Evolutionary conservation across 2,329 filamentous ascomycete species (phyloP).

Genomic region (Fusarium algeriense): DNA sequence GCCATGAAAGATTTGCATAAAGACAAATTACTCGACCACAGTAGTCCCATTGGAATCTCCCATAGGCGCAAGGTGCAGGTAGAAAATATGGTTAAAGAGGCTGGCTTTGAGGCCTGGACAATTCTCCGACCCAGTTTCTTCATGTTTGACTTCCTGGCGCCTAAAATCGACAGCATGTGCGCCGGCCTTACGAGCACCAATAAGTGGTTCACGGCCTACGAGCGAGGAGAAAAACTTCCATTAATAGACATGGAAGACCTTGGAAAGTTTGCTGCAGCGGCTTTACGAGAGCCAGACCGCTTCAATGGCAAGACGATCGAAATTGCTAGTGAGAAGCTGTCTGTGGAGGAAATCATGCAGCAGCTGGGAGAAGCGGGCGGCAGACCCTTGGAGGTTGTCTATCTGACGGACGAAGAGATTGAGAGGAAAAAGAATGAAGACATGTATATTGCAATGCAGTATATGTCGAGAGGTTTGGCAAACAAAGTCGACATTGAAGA

Average conservation of each 20-base stretch:
- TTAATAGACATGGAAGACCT: slow-evolving; percentile 14
- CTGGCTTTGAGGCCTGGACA: slow-evolving; percentile 8
- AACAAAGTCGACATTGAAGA: neutral
- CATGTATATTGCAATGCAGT: slow-evolving; percentile 2
- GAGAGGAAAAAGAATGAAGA: neutral
- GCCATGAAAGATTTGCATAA: slow-evolving; percentile 15
- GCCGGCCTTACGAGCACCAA: neutral
- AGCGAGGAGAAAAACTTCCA: neutral
- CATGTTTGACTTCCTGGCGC: slow-evolving; percentile 17
- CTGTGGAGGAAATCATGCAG: neutral
- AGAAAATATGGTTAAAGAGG: neutral
- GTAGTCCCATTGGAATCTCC: neutral
- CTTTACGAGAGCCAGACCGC: slow-evolving; percentile 1
- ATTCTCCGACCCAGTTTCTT: slow-evolving; percentile 15
- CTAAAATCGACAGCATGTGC: slow-evolving; percentile 13
- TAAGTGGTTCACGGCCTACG: neutral
- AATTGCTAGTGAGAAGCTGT: slow-evolving; percentile 8
- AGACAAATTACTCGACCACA: neutral
- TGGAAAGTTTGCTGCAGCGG: slow-evolving; percentile 6
- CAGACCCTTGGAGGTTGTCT: neutral
- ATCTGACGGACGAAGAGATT: neutral
- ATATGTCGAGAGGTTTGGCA: neutral
- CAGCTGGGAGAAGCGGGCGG: neutral
- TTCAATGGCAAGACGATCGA: neutral
- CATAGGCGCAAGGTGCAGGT: slow-evolving; percentile 2